phyloP scores from a whole-genome alignment of 148 eudicot species.

The Vaccinium macrocarpon region DNA sequence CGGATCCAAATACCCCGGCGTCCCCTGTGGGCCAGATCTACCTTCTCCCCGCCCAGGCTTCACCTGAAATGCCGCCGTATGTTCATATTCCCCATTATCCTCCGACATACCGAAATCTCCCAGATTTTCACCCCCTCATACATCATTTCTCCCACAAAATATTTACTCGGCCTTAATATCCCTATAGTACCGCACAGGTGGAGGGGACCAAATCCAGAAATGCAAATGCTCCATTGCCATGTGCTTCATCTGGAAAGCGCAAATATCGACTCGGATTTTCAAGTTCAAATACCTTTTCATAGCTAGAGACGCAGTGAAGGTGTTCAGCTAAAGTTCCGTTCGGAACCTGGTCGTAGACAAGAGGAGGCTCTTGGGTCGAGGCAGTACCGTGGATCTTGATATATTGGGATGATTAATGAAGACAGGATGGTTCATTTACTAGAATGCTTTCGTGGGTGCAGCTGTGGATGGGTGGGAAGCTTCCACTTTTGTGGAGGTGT shows the following conservation, averaged over 20 bases:
- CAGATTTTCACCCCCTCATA: conserved; percentile 70
- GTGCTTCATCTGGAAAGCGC: conserved; percentile 73
- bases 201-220: conserved; percentile 65
- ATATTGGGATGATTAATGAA: conserved; percentile 48
- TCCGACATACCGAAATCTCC: conserved; percentile 93
- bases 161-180: conserved; percentile 81
- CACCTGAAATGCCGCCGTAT: conserved; percentile 19
- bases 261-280: conserved; percentile 62
- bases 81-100: conserved; percentile 44
- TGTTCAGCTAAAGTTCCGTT: conserved; percentile 86
- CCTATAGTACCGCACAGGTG: conserved; percentile 86
- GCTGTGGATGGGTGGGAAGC: conserved; percentile 28
- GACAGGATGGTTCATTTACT: conserved; percentile 81
- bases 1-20: conserved; percentile 90
- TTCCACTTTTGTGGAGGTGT: conserved; percentile 44
- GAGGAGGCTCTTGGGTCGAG: no score
- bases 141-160: conserved; percentile 72
- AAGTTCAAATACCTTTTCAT: conserved; percentile 52
- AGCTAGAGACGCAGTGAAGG: conserved; percentile 58
- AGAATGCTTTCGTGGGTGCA: conserved; percentile 49
- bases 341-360: conserved; percentile 74
- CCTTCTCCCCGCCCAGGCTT: conserved; percentile 62
- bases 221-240: conserved; percentile 80
- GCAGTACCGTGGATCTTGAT: no score
- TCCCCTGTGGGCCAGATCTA: conserved; percentile 98